A percentile compares a stretch with the other conserved stretches of the same genome.
Conservation (phyloP, 306 rosid species). For the Quercus wislizeni region DNA sequence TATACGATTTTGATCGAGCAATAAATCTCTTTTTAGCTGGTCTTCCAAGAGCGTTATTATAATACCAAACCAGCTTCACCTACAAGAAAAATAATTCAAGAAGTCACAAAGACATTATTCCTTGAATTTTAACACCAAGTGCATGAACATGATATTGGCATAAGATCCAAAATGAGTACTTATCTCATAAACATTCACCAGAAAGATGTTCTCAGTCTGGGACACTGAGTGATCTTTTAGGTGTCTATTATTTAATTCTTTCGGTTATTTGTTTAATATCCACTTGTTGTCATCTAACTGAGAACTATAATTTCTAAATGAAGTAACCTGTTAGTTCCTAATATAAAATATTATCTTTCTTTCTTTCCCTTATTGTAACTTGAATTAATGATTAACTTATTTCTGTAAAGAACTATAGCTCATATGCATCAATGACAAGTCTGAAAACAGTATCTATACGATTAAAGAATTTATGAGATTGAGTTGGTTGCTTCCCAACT, state of each 20-base stretch:
- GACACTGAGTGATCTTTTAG: not conserved
- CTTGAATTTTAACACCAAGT: not conserved
- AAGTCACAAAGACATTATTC: not conserved
- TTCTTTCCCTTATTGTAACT: not conserved
- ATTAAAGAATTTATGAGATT: too few relatives aligned
- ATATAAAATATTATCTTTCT: not conserved
- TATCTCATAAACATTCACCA: not conserved
- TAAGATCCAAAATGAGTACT: not conserved
- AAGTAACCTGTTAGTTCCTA: not conserved
- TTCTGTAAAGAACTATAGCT: not conserved
- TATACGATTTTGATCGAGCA: conserved; percentile 82
- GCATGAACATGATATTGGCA: conserved; percentile 10
- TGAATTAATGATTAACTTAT: not conserved
- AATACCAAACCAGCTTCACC: conserved; percentile 98
- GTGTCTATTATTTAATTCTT: not conserved
- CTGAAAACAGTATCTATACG: not conserved
- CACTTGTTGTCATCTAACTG: not conserved
- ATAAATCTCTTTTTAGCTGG: conserved; percentile 90
- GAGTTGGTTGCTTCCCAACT: too few relatives aligned
- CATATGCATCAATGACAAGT: not conserved
- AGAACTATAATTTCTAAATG: not conserved
- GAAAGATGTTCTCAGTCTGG: not conserved
- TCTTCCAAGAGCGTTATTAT: conserved; percentile 91
- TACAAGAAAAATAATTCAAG: conserved; percentile 34
- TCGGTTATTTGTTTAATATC: not conserved